Evolutionary conservation across 2,329 filamentous ascomycete species (phyloP), one percentile per base, ranked within the genome.

Genomic region (Eutypa lata): DNA sequence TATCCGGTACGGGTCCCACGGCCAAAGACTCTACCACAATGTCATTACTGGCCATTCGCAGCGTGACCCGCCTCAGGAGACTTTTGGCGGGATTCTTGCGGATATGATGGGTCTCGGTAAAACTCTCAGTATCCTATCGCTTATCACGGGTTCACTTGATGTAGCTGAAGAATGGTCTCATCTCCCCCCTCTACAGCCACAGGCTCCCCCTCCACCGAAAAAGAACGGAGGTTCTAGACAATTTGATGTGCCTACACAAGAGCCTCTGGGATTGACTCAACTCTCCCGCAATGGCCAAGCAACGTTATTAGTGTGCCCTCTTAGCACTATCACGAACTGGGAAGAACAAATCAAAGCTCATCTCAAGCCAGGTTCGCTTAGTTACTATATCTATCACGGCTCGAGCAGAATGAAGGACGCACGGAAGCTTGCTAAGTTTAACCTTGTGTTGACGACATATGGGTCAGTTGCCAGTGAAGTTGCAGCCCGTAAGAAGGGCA

Each of bases 271-370:
- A 2, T 68, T 84, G 19, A 82, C 79, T 13, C 71, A 65, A 11
- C 66, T 89, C n/a, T 71, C 73, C 19, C 77, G 76, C 42, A 96
- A 97, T 63, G 84, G 83, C 6, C 88, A 85, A 64, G 85, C 89
- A 0, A 97, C 94, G 0, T 76, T 99, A 31, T 79, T 99, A 18
- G 84, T 99, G 16, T 95, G 89, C 52, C 94, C 94, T 1, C 79
- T 97, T 2, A 96, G 90, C 64, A 94, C 93, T 0, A 86, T 97
- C 53, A 87, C 88, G 24, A 99, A 97, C 65, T 99, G 94, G 94
- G 88, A 93, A 62, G 86, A 91, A 60, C 94, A 99, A 70, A 90
- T 97, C 56, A 88, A 88, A 62, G 81, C 89, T 53, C 94, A 99
- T 69, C 76, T 96, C 45, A 78, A 81, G 48, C 77, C 82, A 0